Base-by-base conservation (phyloP, 805 yeast genomes). In the Candida sakaeoensis region DNA sequence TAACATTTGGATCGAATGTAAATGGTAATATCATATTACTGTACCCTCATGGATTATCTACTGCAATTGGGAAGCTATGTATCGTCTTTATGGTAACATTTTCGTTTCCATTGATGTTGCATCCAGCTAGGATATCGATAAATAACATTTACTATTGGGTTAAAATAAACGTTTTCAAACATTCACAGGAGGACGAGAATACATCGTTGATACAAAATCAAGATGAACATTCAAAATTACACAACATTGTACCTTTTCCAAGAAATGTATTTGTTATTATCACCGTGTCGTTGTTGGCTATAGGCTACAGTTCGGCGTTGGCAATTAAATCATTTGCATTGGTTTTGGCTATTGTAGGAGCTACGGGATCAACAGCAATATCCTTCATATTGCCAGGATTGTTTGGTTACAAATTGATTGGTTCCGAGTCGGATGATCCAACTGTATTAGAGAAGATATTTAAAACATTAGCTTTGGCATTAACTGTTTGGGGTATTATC, bases 351-450 rank as follows among this genome's bases (percentile, higher is more conserved):
- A 68, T 89, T 47, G 95, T 89, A 3, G 97, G 97, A 2, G 85
- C 96, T 1, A 88, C 96, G 0, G 96, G 96, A 0, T 86, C 95
- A 1, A 89, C 96, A 0, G 78, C 95, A 4, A 88, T 90, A 37
- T 88, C 96, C 9, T 89, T 89, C 55, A 88, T 87, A 21, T 69
- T 89, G 34, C 97, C 97, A 0, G 96, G 96, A 0, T 64, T 87
- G 16, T 87, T 89, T 55, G 95, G 91, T 3, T 87, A 75, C 61
- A 80, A 75, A 50, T 68, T 89, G 43, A 74, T 85, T 39, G 82
- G 79, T n/a, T 62, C 75, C 4, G 73, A 68, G 23, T 43, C 52
- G 26, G 50, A 43, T 37, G 48, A 47, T 24, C 47, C 47, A 16
- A 36, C 65, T n/a, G 45, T 32, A 18, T 51, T 56, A 10, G 72